Percentiles rank a stretch among this genome's conserved stretches.
Evolutionary conservation across 805 yeast genomes (phyloP).

Genomic region (Groenewaldozyma salmanticensis): DNA sequence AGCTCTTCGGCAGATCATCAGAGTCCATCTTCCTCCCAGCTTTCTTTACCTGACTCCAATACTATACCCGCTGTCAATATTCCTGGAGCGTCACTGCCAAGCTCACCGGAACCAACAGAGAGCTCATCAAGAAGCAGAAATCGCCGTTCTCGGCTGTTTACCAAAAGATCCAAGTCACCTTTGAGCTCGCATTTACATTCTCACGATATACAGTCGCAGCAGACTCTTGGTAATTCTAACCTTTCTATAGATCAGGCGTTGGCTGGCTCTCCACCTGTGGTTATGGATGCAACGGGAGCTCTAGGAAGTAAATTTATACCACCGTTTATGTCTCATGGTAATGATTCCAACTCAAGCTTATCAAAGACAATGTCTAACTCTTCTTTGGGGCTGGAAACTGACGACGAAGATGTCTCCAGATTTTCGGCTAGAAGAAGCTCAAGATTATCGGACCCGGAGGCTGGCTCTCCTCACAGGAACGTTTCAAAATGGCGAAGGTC

Average conservation of each 20-base stretch:
- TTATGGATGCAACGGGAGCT: slow-evolving; percentile 2
- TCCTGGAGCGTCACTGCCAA: too few species aligned
- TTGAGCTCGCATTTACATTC: neutral
- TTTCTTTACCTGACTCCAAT: neutral
- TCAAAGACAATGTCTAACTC: slow-evolving; percentile 12
- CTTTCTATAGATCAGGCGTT: slow-evolving; percentile 17
- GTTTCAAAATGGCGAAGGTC: slow-evolving; percentile 19
- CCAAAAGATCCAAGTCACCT: slow-evolving; percentile 14
- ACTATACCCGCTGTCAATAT: too few species aligned
- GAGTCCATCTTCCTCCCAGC: neutral
- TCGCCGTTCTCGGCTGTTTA: slow-evolving; percentile 6
- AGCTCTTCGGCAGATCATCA: neutral
- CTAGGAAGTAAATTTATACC: slow-evolving; percentile 3
- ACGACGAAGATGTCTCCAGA: slow-evolving; percentile 7
- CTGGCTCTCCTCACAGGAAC: slow-evolving; percentile 8
- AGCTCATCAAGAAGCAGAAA: too few species aligned
- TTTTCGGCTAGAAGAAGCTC: neutral
- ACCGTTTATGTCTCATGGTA: slow-evolving; percentile 7
- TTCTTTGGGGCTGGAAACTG: slow-evolving; percentile 9
- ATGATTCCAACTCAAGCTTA: slow-evolving; percentile 16
- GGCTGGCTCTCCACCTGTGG: slow-evolving; percentile 10
- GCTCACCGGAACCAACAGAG: too few species aligned
- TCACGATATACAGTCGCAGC: neutral
- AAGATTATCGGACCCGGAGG: slow-evolving; percentile 1
- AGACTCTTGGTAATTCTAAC: slow-evolving; percentile 4